Conservation (phyloP, 2,329 filamentous ascomycete genomes). For the Colletotrichum melonis region DNA sequence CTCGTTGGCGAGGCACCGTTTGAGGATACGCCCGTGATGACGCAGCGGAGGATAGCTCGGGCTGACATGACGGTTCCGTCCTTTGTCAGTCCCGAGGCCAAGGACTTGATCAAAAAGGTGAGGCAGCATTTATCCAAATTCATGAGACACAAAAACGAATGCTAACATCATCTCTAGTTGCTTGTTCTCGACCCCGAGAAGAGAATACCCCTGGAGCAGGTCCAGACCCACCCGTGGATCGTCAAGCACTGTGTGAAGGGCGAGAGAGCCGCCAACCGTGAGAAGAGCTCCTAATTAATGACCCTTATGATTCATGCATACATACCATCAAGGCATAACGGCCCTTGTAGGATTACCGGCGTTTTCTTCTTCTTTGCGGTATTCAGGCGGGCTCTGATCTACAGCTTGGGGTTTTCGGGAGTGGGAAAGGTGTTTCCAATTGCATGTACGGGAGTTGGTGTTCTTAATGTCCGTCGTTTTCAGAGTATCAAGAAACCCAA, state of each 20-base stretch:
- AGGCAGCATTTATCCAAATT: slow-evolving; percentile 42
- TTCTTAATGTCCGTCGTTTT: slow-evolving; percentile 29
- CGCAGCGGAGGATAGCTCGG: slow-evolving; percentile 86
- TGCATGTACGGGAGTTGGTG: slow-evolving; percentile 43
- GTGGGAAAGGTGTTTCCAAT: slow-evolving; percentile 26
- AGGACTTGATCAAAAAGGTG: slow-evolving; percentile 91
- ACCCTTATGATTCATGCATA: slow-evolving; percentile 37
- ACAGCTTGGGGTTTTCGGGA: slow-evolving; percentile 30
- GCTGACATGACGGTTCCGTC: slow-evolving; percentile 93
- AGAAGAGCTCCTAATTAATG: slow-evolving; percentile 50
- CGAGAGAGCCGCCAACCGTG: slow-evolving; percentile 63
- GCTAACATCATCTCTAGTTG: slow-evolving; percentile 63
- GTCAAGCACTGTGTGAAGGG: slow-evolving; percentile 88
- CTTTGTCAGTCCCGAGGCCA: slow-evolving; percentile 91
- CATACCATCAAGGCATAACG: slow-evolving; percentile 35
- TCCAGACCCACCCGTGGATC: slow-evolving; percentile 95
- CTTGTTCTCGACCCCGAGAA: slow-evolving; percentile 95
- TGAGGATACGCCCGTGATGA: slow-evolving; percentile 95
- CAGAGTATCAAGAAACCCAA: slow-evolving; percentile 23
- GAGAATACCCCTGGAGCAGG: slow-evolving; percentile 88
- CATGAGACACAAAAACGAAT: neutral
- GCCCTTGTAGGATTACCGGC: slow-evolving; percentile 37
- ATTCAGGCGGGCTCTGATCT: slow-evolving; percentile 36
- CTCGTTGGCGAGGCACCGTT: slow-evolving; percentile 96
- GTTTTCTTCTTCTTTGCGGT: slow-evolving; percentile 33